Percentiles rank a stretch among this genome's conserved stretches.
These are phyloP conservation scores for Cyclotella cryptica DNA, from an alignment of 108 stramenopile species.

Conservation along the genomic window DNA sequence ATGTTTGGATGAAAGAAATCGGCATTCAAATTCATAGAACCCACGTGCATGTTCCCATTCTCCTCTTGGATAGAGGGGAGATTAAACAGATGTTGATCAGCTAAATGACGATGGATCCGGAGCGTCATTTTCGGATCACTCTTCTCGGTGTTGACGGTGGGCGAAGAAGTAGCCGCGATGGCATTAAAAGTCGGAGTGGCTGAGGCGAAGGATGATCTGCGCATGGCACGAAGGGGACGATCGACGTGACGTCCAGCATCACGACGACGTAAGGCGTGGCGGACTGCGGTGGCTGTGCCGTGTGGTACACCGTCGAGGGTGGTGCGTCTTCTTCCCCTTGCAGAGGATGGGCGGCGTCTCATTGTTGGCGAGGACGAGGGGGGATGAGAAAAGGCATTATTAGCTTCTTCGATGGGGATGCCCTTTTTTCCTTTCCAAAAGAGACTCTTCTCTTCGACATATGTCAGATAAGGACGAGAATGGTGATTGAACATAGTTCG, in stretches of 20 bases:
- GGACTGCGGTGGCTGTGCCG: too few species aligned
- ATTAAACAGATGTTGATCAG: slow-evolving; percentile 76
- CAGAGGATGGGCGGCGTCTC: too few species aligned
- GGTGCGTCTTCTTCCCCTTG: too few species aligned
- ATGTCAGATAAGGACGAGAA: slow-evolving; percentile 45
- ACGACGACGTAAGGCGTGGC: too few species aligned
- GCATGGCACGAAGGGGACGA: too few species aligned
- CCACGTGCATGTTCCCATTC: slow-evolving; percentile 57
- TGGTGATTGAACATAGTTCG: slow-evolving; percentile 3
- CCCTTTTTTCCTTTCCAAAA: slow-evolving; percentile 47
- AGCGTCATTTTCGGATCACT: slow-evolving; percentile 55
- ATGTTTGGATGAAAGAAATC: slow-evolving; percentile 83
- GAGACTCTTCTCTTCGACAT: slow-evolving; percentile 75
- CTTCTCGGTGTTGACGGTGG: neutral
- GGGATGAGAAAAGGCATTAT: too few species aligned
- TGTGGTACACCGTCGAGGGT: too few species aligned
- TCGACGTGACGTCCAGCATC: too few species aligned
- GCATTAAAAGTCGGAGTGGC: too few species aligned
- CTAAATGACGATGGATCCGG: slow-evolving; percentile 76
- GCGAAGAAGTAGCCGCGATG: too few species aligned
- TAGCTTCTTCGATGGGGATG: neutral
- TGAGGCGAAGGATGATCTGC: too few species aligned
- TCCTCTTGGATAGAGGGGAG: slow-evolving; percentile 57
- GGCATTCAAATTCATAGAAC: slow-evolving; percentile 63
- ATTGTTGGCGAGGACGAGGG: too few species aligned